These are phyloP conservation scores for Podila verticillata DNA, from an alignment of 192 early-diverging fungal genomes.

Conservation along the genomic window DNA sequence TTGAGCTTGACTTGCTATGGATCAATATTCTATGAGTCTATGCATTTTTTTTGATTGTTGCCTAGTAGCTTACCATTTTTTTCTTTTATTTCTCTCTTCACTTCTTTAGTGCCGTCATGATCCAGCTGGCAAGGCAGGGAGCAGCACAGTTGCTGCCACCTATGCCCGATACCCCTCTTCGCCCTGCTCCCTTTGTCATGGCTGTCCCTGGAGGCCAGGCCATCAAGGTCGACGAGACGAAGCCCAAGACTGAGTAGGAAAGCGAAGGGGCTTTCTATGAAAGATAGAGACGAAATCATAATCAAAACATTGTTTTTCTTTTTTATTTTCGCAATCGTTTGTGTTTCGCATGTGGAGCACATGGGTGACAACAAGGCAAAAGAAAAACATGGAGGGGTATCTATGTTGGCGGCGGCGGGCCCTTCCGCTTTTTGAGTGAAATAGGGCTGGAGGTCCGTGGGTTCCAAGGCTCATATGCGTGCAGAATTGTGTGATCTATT, in stretches of 20 bases:
- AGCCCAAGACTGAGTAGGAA: conserved; percentile 52
- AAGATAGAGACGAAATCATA: too few species aligned
- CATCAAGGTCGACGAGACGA: conserved; percentile 46
- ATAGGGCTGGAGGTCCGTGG: too few species aligned
- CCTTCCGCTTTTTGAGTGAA: too few species aligned
- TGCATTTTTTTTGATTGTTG: background rate
- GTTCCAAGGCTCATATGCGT: too few species aligned
- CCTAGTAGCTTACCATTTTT: background rate
- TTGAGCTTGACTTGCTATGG: background rate
- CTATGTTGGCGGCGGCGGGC: too few species aligned
- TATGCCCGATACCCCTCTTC: conserved; percentile 51
- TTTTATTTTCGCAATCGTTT: background rate
- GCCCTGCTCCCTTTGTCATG: conserved; percentile 47
- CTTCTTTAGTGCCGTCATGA: conserved; percentile 60
- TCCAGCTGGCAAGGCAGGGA: conserved; percentile 68
- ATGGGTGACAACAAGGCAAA: background rate
- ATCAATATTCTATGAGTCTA: too few species aligned
- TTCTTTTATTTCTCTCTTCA: conserved; percentile 12
- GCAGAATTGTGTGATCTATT: too few species aligned
- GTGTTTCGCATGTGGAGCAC: background rate
- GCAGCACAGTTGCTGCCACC: conserved; percentile 62
- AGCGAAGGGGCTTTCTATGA: background rate
- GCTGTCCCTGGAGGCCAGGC: conserved; percentile 36
- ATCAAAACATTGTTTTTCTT: too few species aligned
- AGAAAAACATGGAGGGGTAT: too few species aligned